These are phyloP conservation scores for Trametes elegans DNA, from an alignment of 768 basidiomycete genomes.

Conservation along the genomic window DNA sequence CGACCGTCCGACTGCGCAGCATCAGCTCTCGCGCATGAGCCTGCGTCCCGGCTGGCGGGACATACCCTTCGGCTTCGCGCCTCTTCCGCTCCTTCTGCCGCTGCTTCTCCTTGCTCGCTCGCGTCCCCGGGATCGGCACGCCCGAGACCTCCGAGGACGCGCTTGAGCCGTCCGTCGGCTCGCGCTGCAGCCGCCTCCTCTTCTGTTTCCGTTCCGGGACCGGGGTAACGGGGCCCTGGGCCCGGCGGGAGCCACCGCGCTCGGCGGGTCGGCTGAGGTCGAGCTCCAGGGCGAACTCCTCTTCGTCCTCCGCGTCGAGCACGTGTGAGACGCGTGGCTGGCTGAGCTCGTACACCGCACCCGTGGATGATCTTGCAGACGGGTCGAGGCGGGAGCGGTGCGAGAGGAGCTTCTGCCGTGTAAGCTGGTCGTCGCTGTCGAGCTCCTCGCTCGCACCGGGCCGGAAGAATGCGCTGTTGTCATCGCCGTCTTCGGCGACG, in stretches of 20 bases:
- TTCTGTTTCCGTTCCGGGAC: not conserved
- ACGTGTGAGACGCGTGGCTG: not conserved
- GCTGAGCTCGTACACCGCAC: not conserved
- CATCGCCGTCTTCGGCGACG: not conserved
- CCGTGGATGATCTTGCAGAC: too few species aligned
- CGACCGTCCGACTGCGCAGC: not conserved
- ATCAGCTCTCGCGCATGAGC: constrained; percentile 8
- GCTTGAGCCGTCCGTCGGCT: not conserved
- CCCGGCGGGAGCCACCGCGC: not conserved
- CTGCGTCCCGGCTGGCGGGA: constrained; percentile 15
- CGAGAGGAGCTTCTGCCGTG: not conserved
- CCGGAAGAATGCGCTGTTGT: not conserved
- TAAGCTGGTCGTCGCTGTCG: constrained; percentile 23
- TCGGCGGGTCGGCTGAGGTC: not conserved
- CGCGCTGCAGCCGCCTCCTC: not conserved
- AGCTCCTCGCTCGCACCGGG: constrained; percentile 5
- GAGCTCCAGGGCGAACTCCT: not conserved
- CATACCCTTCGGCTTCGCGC: constrained; percentile 3
- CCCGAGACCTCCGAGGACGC: constrained; percentile 7
- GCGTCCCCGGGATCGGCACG: constrained; percentile 19
- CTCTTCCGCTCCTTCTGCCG: not conserved
- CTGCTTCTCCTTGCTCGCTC: constrained; percentile 20
- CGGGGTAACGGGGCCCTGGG: not conserved
- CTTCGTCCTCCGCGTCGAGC: constrained; percentile 1
- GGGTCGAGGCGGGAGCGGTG: too few species aligned